Evolutionary conservation across 2,329 filamentous ascomycete species (phyloP).

Genomic region (Grosmannia serpens): DNA sequence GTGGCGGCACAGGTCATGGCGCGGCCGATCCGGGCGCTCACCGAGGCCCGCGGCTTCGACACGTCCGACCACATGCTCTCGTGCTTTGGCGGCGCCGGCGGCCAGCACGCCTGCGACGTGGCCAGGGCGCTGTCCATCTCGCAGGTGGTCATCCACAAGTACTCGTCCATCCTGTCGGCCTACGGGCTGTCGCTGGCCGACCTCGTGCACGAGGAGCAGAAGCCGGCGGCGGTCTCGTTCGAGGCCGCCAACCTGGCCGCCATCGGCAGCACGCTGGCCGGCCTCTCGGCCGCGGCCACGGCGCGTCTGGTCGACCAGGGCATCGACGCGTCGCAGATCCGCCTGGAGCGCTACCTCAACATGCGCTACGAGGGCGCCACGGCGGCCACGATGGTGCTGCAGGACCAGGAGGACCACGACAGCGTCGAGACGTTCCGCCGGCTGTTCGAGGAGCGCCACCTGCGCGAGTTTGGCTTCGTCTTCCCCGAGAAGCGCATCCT

Average conservation of each 20-base stretch:
- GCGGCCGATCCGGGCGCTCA: slow-evolving; percentile 57
- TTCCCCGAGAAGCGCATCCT: slow-evolving; percentile 59
- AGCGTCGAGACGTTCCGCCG: slow-evolving; percentile 42
- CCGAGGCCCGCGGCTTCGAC: slow-evolving; percentile 60
- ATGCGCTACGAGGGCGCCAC: slow-evolving; percentile 86
- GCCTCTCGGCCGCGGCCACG: neutral
- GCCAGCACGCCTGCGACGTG: slow-evolving; percentile 60
- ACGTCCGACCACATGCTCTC: slow-evolving; percentile 58
- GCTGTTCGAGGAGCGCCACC: slow-evolving; percentile 51
- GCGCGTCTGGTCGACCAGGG: slow-evolving; percentile 49
- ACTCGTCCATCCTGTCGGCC: slow-evolving; percentile 47
- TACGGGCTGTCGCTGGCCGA: slow-evolving; percentile 28
- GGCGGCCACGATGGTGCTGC: slow-evolving; percentile 63
- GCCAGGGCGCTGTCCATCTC: slow-evolving; percentile 57
- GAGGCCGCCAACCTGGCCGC: neutral
- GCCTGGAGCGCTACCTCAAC: slow-evolving; percentile 86
- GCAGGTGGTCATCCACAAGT: slow-evolving; percentile 57
- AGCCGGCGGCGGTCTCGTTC: slow-evolving; percentile 6
- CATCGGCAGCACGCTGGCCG: neutral
- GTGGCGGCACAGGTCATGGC: slow-evolving; percentile 63
- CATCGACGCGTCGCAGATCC: slow-evolving; percentile 47
- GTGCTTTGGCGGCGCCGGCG: slow-evolving; percentile 62
- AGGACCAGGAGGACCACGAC: slow-evolving; percentile 29
- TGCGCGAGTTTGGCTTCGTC: slow-evolving; percentile 59
- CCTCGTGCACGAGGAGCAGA: slow-evolving; percentile 22